Evolutionary conservation across 129 eudicot species (phyloP).

Genomic region (Dittrichia graveolens): DNA sequence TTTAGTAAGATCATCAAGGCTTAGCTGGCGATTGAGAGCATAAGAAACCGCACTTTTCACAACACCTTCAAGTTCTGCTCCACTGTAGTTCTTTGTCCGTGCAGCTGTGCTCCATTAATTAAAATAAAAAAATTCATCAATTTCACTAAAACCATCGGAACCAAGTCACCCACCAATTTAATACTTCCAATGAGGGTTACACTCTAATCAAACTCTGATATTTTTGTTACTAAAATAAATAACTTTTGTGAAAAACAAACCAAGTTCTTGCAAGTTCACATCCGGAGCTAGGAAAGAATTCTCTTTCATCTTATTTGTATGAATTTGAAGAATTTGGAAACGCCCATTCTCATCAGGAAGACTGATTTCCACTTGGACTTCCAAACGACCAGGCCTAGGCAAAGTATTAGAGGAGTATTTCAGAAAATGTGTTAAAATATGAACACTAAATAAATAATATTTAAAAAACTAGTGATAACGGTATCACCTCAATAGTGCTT

Average conservation of each 20-base stretch:
- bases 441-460: not conserved
- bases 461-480: slow-evolving; percentile 12
- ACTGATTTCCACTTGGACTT: slow-evolving; percentile 98
- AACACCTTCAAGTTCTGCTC: slow-evolving; percentile 99
- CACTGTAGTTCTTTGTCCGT: slow-evolving; percentile 96
- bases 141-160: not conserved
- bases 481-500: slow-evolving; percentile 91
- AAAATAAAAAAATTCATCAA: slow-evolving; percentile 15
- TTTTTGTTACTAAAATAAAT: not conserved
- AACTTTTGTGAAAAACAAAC: slow-evolving; percentile 37
- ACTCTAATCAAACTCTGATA: not conserved
- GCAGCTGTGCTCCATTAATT: slow-evolving; percentile 60
- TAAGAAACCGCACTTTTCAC: slow-evolving; percentile 98
- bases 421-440: slow-evolving; percentile 2
- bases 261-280: slow-evolving; percentile 87
- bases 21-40: slow-evolving; percentile 90
- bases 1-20: slow-evolving; percentile 84
- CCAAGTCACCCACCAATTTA: not conserved
- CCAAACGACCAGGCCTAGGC: slow-evolving; percentile 95
- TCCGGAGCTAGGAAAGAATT: slow-evolving; percentile 96
- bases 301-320: slow-evolving; percentile 96
- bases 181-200: not conserved
- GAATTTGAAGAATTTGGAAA: slow-evolving; percentile 90
- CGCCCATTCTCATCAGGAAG: slow-evolving; percentile 99
- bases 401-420: slow-evolving; percentile 18